Base-by-base conservation (phyloP, 2,329 filamentous ascomycete species). In the Rhynchosporium agropyri region DNA sequence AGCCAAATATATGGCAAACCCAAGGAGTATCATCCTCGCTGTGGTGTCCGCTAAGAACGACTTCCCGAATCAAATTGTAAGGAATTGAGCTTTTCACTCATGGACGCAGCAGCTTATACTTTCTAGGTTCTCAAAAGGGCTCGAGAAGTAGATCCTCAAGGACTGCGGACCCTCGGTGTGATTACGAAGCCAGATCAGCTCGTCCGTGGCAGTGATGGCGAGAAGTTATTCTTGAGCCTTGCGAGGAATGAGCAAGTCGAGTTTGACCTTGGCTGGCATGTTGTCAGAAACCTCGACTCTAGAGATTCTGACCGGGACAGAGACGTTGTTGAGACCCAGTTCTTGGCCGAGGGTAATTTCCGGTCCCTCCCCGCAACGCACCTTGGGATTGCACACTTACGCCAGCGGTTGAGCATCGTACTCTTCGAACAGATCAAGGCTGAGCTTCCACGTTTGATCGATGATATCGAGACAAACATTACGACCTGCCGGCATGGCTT, bases 131-230 rank as follows among this genome's bases (percentile, higher is more conserved):
- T 63, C 15, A 61, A 63, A n/a, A 36, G 33, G 26, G 63, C 59
- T 38, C 38, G 43, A 46, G 48, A 50, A 7, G 61, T 61, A 29
- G 63, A 67, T 61, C 56, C 56, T n/a, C n/a, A 58, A 9, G 58
- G 63, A 12, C 29, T 54, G 13, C 59, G 63, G 20, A 67, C 65
- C 9, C 56, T 67, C 6, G 65, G 65, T 45, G 51, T 81, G 1
- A 74, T 88, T 0, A 88, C 85, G 0, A 88, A 88, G 66, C 81
- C 83, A 0, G 85, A 89, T 60, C 72, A 87, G 65, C 13, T 70
- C 9, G 15, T 58, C 9, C 59, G 61, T 0, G 76, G 75, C 0
- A 79, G 79, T 0, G 76, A 74, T 0, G 76, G 72, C 20, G 79
- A 82, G 63, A 60, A 62, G 0, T 59, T 71, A 1, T 83, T 76